Conservation (phyloP, 352 stramenopile species). For the Phytophthora foliorum region DNA sequence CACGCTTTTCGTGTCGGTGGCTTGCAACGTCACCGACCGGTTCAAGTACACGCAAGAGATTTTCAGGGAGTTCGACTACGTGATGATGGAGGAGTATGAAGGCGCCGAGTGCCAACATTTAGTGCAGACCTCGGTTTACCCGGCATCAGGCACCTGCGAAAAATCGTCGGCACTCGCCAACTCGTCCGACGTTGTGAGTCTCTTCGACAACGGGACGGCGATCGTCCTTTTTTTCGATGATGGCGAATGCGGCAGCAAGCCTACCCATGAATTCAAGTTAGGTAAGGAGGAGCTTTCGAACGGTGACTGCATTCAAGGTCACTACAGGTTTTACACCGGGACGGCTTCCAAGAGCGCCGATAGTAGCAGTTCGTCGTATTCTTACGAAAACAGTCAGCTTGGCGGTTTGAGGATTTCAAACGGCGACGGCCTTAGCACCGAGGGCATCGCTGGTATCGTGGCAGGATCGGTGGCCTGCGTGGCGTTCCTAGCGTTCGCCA, state of each 20-base stretch:
- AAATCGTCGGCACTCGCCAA: slow-evolving; percentile 37
- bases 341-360: slow-evolving; percentile 11
- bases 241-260: slow-evolving; percentile 26
- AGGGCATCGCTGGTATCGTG: slow-evolving; percentile 26
- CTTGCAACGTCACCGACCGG: slow-evolving; percentile 38
- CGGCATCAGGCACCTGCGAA: slow-evolving; percentile 36
- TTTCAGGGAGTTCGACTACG: slow-evolving; percentile 38
- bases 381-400: slow-evolving; percentile 25
- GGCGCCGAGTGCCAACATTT: slow-evolving; percentile 28
- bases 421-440: slow-evolving; percentile 5
- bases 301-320: slow-evolving; percentile 30
- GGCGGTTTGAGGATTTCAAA: neutral
- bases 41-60: slow-evolving; percentile 37
- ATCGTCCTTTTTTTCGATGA: slow-evolving; percentile 30
- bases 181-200: slow-evolving; percentile 35
- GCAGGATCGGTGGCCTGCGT: slow-evolving; percentile 24
- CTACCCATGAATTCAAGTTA: slow-evolving; percentile 25
- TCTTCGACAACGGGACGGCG: slow-evolving; percentile 33
- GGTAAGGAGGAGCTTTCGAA: slow-evolving; percentile 19
- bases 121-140: slow-evolving; percentile 38
- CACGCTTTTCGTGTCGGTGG: slow-evolving; percentile 32
- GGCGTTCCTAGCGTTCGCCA: slow-evolving; percentile 32
- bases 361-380: slow-evolving; percentile 17
- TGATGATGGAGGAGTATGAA: slow-evolving; percentile 46
- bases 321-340: slow-evolving; percentile 41